Percentiles rank a stretch among this genome's conserved stretches.
Conservation (phyloP, 345 rosid genomes). For the Luvunga scandens region DNA sequence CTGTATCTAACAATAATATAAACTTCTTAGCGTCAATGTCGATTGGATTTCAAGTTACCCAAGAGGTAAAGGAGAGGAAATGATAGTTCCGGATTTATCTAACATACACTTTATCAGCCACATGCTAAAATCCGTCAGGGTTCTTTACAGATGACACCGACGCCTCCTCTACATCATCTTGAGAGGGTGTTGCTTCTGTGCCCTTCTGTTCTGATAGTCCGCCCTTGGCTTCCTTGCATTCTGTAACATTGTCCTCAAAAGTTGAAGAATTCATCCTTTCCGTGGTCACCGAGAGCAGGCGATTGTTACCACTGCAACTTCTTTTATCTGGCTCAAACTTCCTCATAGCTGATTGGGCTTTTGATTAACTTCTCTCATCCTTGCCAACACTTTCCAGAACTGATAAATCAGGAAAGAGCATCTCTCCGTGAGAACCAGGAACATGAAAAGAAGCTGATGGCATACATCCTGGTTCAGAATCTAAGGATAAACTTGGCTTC, state of each 20-base stretch:
- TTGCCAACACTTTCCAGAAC: constrained; percentile 30
- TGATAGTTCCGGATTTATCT: constrained; percentile 14
- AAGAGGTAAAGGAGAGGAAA: neutral
- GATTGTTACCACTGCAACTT: constrained; percentile 1
- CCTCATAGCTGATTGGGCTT: constrained; percentile 19
- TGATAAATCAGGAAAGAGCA: constrained; percentile 32
- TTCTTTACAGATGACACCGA: constrained; percentile 38
- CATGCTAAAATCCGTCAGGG: constrained; percentile 28
- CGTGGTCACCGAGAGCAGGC: constrained; percentile 22
- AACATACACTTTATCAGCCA: constrained; percentile 40
- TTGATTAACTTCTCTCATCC: constrained; percentile 23
- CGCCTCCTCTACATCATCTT: constrained; percentile 34
- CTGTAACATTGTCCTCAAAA: constrained; percentile 19
- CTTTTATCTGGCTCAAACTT: constrained; percentile 21
- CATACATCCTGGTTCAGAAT: constrained; percentile 20
- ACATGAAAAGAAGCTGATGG: constrained; percentile 25
- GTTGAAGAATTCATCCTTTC: constrained; percentile 18
- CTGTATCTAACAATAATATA: constrained; percentile 27
- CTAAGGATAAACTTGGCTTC: constrained; percentile 24
- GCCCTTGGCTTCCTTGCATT: constrained; percentile 25
- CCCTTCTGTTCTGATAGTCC: constrained; percentile 1
- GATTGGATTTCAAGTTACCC: neutral
- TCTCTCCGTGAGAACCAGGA: constrained; percentile 32
- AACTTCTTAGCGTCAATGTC: neutral
- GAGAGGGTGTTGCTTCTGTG: constrained; percentile 14